Base-by-base conservation (phyloP, 1,284 basidiomycete species). In the Ceratobasidium sp. region DNA sequence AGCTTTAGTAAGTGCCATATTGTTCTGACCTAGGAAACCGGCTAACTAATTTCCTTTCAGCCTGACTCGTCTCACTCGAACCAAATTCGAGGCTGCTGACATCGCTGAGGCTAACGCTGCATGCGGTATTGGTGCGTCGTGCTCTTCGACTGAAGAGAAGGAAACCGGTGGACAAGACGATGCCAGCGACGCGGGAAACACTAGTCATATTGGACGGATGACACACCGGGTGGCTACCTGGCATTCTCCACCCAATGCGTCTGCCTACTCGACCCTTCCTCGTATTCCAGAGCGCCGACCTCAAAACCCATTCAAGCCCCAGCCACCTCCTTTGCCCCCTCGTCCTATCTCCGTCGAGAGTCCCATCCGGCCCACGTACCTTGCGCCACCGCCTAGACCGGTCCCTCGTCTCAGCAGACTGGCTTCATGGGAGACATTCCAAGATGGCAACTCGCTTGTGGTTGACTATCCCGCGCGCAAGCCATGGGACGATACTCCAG, bases 401-500 rank as follows among this genome's bases (percentile, higher is more conserved):
- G 54, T 45, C 15, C 56, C 53, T 36, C 67, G 67, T 19, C 54
- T 71, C 29, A 45, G 54, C 9, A 33, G 67, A 24, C 29, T 59
- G n/a, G 67, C 67, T 48, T 71, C 67, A 11, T 71, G 67, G 67
- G 67, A 71, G 24, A 71, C 67, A 4, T 47, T 71, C 11, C 67
- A 54, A 11, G 74, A 76, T 9, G 75, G 66, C 19, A 45, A 51
- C n/a, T 50, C 75, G 9, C 78, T 88, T 29, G 90, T 95, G 24
- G 83, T 86, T 0, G 84, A 85, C 7, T 94, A 95, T 81, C 88
- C 90, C 6, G 86, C 87, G 9, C 86, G 91, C 62, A 83, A 88
- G 22, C 84, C 87, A 6, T 95, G 95, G 93, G 93, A 97, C 79
- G 95, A 97, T 80, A 88, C 91, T 56, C 86, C 87, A 22, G 87